A percentile compares a stretch with the other conserved stretches of the same genome.
These are phyloP conservation scores for Silene latifolia DNA, from an alignment of 148 eudicot genomes.

Conservation along the genomic window DNA sequence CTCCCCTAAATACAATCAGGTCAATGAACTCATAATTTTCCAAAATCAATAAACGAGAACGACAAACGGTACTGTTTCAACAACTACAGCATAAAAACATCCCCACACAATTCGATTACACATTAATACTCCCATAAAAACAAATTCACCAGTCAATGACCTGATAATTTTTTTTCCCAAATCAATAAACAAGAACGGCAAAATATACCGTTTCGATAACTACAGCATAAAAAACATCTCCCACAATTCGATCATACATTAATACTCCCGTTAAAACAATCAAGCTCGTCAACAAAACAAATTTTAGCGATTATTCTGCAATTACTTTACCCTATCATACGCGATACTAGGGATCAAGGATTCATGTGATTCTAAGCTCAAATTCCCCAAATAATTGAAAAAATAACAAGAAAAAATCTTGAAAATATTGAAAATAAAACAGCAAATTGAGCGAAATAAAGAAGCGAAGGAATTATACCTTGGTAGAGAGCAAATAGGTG, in stretches of 20 bases:
- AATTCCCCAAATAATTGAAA: background rate
- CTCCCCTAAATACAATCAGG: background rate
- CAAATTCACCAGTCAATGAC: background rate
- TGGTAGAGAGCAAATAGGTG: background rate
- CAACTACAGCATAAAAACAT: background rate
- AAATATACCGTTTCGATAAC: background rate
- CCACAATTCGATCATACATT: background rate
- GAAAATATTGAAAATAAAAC: background rate
- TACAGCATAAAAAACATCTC: background rate
- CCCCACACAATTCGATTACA: background rate
- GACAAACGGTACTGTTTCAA: background rate
- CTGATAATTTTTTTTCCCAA: background rate
- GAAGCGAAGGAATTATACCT: slow-evolving; percentile 2
- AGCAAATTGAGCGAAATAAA: background rate
- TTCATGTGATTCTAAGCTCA: background rate
- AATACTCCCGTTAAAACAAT: background rate
- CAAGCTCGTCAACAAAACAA: background rate
- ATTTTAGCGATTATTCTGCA: background rate
- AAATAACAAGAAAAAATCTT: background rate
- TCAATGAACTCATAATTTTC: background rate
- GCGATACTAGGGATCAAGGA: background rate
- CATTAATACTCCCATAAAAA: background rate
- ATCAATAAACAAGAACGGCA: background rate
- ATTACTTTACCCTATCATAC: background rate
- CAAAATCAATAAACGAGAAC: background rate